Base-by-base conservation (phyloP, 768 basidiomycete species). In the Omphalotus guepiniiformis region DNA sequence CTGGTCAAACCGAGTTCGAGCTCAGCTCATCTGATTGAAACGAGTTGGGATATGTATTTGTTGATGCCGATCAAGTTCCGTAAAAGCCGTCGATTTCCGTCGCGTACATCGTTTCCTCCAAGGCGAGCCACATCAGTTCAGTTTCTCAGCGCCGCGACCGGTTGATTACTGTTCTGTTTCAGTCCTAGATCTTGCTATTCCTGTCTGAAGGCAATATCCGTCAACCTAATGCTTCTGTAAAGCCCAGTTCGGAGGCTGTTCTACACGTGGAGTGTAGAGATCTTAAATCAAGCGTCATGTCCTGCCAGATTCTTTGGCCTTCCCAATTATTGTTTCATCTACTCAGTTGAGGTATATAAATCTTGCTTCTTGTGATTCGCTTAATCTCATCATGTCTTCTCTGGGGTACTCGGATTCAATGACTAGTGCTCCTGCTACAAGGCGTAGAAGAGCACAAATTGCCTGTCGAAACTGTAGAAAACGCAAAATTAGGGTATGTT, bases 401-500 rank as follows among this genome's bases (percentile, higher is more conserved):
- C 11, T 49, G 9, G 13, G 28, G 6, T 52, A 32, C 34, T 15
- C 32, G 46, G 19, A 37, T 27, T 25, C 26, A 12, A 39, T 49
- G 15, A 44, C 49, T 15, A 39, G 51, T 12, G 34, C 43, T 18
- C 53, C 52, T 34, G 38, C 39, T 21, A 53, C 37, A 39, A 52
- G 50, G 50, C 56, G 57, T 38, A 67, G 66, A 53, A 65, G 79
- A 45, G 72, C 72, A 1, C 63, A 69, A 7, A 74, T 80, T 53
- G 82, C 82, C 2, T 83, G 82, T 60, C 67, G 61, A 0, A 63
- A 65, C 47, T 83, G 82, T 57, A 74, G 82, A 6, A 57, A 60
- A 26, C 71, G 75, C 15, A 81, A 83, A 60, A 70, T 81, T 50
- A 80, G 75, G 68, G 80, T 78, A 53, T 29, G 54, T 57, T 21